Base-by-base conservation (phyloP, 257 asterid genomes). In the Thymus mandschuricus region DNA sequence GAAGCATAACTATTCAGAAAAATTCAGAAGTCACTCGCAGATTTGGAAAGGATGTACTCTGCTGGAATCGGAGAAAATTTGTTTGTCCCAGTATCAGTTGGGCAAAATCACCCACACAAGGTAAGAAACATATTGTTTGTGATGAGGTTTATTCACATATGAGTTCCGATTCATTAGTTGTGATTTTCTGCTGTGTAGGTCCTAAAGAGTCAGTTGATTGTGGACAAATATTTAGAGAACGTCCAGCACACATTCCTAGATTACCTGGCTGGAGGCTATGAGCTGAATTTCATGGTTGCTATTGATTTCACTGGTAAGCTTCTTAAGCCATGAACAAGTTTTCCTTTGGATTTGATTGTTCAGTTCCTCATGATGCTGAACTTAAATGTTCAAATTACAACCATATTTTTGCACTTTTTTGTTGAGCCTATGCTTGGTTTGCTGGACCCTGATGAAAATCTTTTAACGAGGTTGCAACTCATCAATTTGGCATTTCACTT, bases 11-110 rank as follows among this genome's bases (percentile, higher is more conserved):
- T n/a, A n/a, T 83, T 80, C 98, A 94, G 99, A 52, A 89, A 88
- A 82, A 80, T 86, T 74, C 97, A 94, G 84, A 91, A 77, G 81
- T 94, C 99, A 74, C 79, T 91, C 79, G 85, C 91, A 75, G 99
- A 82, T 44, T 78, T 94, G 78, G 98, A 94, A 78, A 91, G 86
- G 82, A 83, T 91, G 71, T 89, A 86, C 78, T 76, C 87, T 64
- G 81, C 71, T 74, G 92, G 83, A 73, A 67, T 54, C 1, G 94
- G 92, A 38, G 95, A 88, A 79, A 81, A 79, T 86, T 63, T 94
- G 73, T 84, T 78, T 78, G 54, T 76, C 63, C 87, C 97, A 56
- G 66, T 79, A 46, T 83, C 88, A 15, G 79, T 49, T 63, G 89
- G 92, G 66, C 95, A 87, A 56, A 78, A 65, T 84, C 87, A 79